Evolutionary conservation across 495 filamentous ascomycete species (phyloP).

Genomic region (Penicillium bovifimosum): DNA sequence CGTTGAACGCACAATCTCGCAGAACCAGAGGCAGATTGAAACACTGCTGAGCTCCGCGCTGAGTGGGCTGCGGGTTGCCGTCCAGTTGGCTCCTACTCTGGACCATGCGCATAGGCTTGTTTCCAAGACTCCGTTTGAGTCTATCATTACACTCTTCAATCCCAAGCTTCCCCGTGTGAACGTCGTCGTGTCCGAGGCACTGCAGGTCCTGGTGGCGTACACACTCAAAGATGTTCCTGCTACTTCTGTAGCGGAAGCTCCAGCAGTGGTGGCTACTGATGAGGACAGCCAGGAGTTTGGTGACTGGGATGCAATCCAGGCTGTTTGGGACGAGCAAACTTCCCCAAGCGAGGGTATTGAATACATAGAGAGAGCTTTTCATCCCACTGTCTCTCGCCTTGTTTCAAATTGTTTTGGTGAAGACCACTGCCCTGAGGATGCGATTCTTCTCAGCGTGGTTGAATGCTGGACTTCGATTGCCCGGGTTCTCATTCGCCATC

Average conservation of each 20-base stretch:
- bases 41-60: slow-evolving; percentile 51
- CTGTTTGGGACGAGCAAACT: slow-evolving; percentile 36
- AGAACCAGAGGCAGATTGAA: slow-evolving; percentile 61
- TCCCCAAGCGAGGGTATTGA: slow-evolving; percentile 23
- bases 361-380: slow-evolving; percentile 41
- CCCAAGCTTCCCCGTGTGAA: slow-evolving; percentile 32
- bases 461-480: slow-evolving; percentile 58
- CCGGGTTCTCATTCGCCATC: slow-evolving; percentile 41
- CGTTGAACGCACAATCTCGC: slow-evolving; percentile 50
- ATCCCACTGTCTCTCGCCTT: slow-evolving; percentile 49
- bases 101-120: slow-evolving; percentile 34
- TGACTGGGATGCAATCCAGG: slow-evolving; percentile 56
- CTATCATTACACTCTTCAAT: slow-evolving; percentile 37
- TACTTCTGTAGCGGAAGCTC: slow-evolving; percentile 1
- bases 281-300: slow-evolving; percentile 76
- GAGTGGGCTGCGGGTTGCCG: slow-evolving; percentile 43
- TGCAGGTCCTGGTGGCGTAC: slow-evolving; percentile 36
- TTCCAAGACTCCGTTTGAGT: slow-evolving; percentile 31
- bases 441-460: slow-evolving; percentile 49
- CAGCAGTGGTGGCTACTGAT: slow-evolving; percentile 20
- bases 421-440: slow-evolving; percentile 54
- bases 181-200: slow-evolving; percentile 30
- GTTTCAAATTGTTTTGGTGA: slow-evolving; percentile 67
- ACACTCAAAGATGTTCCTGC: slow-evolving; percentile 29
- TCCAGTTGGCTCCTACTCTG: slow-evolving; percentile 35